A percentile compares a stretch with the other conserved stretches of the same genome.
phyloP scores from a whole-genome alignment of 2,329 filamentous ascomycete species.

The Fusarium sterilihyphosum region DNA sequence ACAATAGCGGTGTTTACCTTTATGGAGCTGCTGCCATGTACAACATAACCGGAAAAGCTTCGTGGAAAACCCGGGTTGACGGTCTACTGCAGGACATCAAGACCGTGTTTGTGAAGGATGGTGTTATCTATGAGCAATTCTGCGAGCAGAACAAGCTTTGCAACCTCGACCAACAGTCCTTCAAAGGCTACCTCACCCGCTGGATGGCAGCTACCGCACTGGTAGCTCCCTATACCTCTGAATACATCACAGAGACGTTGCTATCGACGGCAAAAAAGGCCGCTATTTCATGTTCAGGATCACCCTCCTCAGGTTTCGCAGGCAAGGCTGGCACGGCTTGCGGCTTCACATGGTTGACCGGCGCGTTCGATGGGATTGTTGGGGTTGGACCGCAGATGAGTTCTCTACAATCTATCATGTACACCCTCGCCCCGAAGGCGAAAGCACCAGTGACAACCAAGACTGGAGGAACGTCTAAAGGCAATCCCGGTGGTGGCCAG shows the following conservation, averaged over 20 bases:
- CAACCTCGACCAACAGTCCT: slow-evolving; percentile 76
- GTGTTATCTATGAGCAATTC: slow-evolving; percentile 70
- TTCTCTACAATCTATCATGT: slow-evolving; percentile 70
- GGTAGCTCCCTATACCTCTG: slow-evolving; percentile 54
- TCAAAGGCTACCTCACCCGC: slow-evolving; percentile 79
- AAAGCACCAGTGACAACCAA: slow-evolving; percentile 59
- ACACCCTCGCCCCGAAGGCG: slow-evolving; percentile 59
- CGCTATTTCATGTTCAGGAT: slow-evolving; percentile 64
- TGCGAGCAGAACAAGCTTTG: slow-evolving; percentile 72
- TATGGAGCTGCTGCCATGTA: slow-evolving; percentile 70
- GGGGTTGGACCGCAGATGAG: slow-evolving; percentile 79
- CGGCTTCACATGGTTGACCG: slow-evolving; percentile 70
- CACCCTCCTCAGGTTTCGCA: slow-evolving; percentile 52
- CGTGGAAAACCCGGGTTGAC: slow-evolving; percentile 67
- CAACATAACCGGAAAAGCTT: slow-evolving; percentile 64
- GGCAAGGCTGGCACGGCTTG: slow-evolving; percentile 71
- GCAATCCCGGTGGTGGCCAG: slow-evolving; percentile 59
- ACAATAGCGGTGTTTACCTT: slow-evolving; percentile 74
- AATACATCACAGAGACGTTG: not conserved
- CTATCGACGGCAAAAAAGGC: slow-evolving; percentile 50
- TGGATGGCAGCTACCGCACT: slow-evolving; percentile 69
- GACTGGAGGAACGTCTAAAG: slow-evolving; percentile 68
- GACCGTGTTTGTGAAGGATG: slow-evolving; percentile 62
- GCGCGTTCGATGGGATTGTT: slow-evolving; percentile 65
- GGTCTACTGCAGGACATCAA: slow-evolving; percentile 64